phyloP scores from a whole-genome alignment of 768 basidiomycete species.

The Pulveroboletus sp. region DNA sequence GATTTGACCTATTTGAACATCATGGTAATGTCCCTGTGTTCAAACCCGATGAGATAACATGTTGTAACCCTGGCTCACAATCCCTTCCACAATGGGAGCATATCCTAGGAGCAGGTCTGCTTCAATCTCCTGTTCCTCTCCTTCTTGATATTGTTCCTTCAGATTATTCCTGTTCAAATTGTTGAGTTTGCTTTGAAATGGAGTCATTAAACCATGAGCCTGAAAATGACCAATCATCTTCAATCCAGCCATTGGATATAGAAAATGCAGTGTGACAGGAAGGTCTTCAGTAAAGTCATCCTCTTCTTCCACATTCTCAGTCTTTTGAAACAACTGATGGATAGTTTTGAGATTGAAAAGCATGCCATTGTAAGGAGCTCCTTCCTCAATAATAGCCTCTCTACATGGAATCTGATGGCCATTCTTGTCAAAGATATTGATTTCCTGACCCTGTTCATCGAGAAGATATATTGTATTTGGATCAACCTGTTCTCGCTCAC shows the following conservation, averaged over 20 bases:
- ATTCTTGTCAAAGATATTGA: no score
- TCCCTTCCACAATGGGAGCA: neutral
- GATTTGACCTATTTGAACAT: neutral
- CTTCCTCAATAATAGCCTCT: no score
- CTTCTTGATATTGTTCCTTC: rapidly evolving
- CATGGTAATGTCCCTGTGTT: neutral
- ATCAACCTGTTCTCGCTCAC: no score
- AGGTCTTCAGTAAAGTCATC: neutral
- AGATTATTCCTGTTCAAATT: neutral
- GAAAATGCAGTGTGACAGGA: neutral
- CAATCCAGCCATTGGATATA: no score
- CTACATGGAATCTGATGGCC: no score
- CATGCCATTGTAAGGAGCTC: no score
- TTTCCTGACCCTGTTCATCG: no score
- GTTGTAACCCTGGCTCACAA: neutral
- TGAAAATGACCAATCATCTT: no score
- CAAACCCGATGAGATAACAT: neutral
- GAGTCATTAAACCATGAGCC: no score
- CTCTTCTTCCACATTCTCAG: neutral
- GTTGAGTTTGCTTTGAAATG: no score
- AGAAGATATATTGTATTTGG: no score
- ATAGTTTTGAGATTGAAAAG: no score
- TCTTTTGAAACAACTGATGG: neutral
- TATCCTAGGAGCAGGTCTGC: neutral
- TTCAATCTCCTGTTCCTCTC: neutral